A percentile compares a stretch with the other conserved stretches of the same genome.
Evolutionary conservation across 768 basidiomycete genomes (phyloP).

Genomic region (Lactarius tabidus): DNA sequence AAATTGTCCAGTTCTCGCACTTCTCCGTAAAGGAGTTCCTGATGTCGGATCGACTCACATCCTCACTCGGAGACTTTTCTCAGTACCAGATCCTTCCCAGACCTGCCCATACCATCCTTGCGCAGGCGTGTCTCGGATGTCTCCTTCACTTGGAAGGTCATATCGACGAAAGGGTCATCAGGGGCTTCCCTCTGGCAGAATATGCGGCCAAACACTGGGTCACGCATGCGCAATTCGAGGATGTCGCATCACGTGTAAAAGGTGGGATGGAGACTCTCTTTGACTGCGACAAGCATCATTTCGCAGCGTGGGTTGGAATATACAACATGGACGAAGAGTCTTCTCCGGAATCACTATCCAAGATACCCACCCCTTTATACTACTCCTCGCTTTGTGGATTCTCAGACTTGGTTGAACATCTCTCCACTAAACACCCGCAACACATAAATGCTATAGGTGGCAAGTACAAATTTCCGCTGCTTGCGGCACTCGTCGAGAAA

Average conservation of each 20-base stretch:
- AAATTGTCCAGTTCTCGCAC: not conserved
- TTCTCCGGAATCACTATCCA: not conserved
- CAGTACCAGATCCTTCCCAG: not conserved
- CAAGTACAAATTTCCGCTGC: accelerated
- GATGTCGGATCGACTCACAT: not conserved
- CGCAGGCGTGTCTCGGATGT: not conserved
- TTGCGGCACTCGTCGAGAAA: not conserved
- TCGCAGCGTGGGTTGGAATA: not conserved
- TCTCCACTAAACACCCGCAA: not conserved
- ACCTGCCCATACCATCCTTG: not conserved
- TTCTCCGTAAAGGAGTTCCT: not conserved
- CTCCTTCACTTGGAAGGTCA: not conserved
- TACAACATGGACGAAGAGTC: not conserved
- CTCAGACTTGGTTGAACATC: not conserved
- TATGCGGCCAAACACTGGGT: not conserved
- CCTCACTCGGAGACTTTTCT: not conserved
- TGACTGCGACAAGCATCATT: not conserved
- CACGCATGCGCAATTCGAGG: not conserved
- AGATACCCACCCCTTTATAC: not conserved
- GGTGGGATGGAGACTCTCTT: not conserved
- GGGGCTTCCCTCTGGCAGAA: not conserved
- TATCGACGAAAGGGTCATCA: not conserved
- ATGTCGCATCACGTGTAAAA: not conserved
- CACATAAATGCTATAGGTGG: not conserved
- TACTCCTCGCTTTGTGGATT: not conserved